phyloP scores from a whole-genome alignment of 177 flowering plant genomes.

The Vitis hybrid region DNA sequence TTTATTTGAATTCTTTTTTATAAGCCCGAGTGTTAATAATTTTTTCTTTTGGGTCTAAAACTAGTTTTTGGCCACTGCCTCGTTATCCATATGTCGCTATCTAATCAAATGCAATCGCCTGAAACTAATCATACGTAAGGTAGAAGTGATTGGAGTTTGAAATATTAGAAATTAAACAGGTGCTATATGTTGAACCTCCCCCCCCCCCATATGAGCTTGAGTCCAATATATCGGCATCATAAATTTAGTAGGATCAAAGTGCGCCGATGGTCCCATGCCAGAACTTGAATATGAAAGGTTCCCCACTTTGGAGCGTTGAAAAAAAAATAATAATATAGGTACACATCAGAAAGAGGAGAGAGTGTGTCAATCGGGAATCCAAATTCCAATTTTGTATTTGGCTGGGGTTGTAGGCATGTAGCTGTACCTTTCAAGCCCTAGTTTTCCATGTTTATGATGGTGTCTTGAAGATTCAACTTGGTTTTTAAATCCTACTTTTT shows the following conservation, averaged over 20 bases:
- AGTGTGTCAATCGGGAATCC: no score
- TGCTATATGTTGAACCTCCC: background rate
- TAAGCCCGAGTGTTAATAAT: background rate
- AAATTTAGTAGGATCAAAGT: background rate
- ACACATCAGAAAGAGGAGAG: no score
- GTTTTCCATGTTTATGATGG: no score
- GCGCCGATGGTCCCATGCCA: background rate
- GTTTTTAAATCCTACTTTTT: no score
- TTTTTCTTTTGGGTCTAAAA: background rate
- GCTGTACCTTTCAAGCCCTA: no score
- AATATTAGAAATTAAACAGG: background rate
- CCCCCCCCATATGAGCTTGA: background rate
- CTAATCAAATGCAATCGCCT: background rate
- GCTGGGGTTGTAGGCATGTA: no score
- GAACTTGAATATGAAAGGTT: background rate
- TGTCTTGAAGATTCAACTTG: no score
- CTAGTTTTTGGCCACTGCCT: background rate
- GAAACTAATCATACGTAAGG: background rate
- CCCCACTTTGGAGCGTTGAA: background rate
- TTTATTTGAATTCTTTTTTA: background rate
- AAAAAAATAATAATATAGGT: background rate
- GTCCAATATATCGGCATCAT: background rate
- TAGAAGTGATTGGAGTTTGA: background rate
- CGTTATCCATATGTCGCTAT: slow-evolving; percentile 2
- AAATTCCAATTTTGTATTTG: no score